phyloP scores from a whole-genome alignment of 805 yeast genomes.

The Hanseniaspora vineae region DNA sequence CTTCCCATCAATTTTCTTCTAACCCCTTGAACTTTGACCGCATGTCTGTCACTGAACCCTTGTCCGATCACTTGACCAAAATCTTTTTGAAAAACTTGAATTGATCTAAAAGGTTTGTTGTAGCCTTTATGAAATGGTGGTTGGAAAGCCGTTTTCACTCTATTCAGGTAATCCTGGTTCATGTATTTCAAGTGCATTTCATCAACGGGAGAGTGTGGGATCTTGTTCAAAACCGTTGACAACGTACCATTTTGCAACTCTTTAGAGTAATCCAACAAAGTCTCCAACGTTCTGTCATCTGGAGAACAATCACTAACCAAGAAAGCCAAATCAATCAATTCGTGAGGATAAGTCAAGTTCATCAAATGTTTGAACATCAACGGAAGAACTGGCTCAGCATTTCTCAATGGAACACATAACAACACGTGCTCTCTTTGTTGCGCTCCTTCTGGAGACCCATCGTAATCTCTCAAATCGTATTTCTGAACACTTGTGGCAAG shows the following conservation, averaged over 20 bases:
- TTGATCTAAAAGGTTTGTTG: conserved; percentile 58
- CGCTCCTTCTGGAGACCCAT: conserved; percentile 39
- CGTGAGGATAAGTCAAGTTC: conserved; percentile 78
- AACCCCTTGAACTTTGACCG: conserved; percentile 74
- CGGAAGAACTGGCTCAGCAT: conserved; percentile 66
- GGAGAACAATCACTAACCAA: conserved; percentile 69
- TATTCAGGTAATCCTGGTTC: conserved; percentile 49
- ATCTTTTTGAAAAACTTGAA: conserved; percentile 70
- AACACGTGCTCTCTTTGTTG: conserved; percentile 48
- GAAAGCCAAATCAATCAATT: conserved; percentile 66
- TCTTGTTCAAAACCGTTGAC: conserved; percentile 27
- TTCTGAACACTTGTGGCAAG: conserved; percentile 38
- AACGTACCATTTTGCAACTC: conserved; percentile 63
- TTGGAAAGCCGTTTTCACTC: conserved; percentile 43
- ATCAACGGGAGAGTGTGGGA: conserved; percentile 4
- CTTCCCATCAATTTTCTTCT: conserved; percentile 78
- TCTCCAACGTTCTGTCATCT: conserved; percentile 51
- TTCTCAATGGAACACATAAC: conserved; percentile 62
- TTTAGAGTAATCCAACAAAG: conserved; percentile 49
- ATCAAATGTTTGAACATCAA: conserved; percentile 74
- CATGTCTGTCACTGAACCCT: conserved; percentile 74
- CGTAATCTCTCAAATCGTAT: conserved; percentile 48
- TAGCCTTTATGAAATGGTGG: conserved; percentile 57
- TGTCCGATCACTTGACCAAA: conserved; percentile 80
- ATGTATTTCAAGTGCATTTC: conserved; percentile 50